Conservation (phyloP, 768 basidiomycete genomes). For the Hericium rajendrae region DNA sequence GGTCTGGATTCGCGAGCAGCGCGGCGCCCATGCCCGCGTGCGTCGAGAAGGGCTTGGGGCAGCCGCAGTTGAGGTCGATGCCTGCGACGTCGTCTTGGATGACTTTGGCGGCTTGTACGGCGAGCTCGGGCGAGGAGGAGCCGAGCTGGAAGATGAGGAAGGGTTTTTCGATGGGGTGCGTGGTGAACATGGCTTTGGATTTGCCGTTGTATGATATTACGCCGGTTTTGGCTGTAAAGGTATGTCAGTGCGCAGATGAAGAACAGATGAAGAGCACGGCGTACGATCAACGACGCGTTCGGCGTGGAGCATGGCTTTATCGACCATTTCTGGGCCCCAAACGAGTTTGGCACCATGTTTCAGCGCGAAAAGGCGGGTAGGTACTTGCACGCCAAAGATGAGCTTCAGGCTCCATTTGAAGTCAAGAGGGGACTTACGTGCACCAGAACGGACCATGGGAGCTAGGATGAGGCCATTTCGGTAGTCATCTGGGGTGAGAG, state of each 20-base stretch:
- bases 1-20: constrained; percentile 82
- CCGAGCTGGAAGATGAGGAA: constrained; percentile 96
- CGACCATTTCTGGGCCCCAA: constrained; percentile 95
- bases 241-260: constrained; percentile 1
- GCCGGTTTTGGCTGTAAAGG: constrained; percentile 63
- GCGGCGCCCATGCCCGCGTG: constrained; percentile 96
- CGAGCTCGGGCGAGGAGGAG: constrained; percentile 79
- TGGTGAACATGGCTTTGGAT: constrained; percentile 79
- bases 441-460: constrained; percentile 95
- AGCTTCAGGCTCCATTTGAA: not conserved
- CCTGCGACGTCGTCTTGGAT: constrained; percentile 88
- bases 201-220: constrained; percentile 81
- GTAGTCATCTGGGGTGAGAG: constrained; percentile 66
- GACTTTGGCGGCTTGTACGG: constrained; percentile 82
- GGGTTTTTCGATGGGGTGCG: constrained; percentile 90
- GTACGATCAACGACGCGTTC: constrained; percentile 79
- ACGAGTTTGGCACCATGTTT: constrained; percentile 92
- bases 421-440: constrained; percentile 40
- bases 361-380: constrained; percentile 75
- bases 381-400: constrained; percentile 41
- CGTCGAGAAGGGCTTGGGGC: constrained; percentile 93
- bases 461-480: constrained; percentile 89
- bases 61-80: constrained; percentile 95
- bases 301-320: constrained; percentile 87
- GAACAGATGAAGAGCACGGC: constrained; percentile 19